These are phyloP conservation scores for Raphanus hybrid DNA, from an alignment of 441 rosid species.

Conservation along the genomic window DNA sequence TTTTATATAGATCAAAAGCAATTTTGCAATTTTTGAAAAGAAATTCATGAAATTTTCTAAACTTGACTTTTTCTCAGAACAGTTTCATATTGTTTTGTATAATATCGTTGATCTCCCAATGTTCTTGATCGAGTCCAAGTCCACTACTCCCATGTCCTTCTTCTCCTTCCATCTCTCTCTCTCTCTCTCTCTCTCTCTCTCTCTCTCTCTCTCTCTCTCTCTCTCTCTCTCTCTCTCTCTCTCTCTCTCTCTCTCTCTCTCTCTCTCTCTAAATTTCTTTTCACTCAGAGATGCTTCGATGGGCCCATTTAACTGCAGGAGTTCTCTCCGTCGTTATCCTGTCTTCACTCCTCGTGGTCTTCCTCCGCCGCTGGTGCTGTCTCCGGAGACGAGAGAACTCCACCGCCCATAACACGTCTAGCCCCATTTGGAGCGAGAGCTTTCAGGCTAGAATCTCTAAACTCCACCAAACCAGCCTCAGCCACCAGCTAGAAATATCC, in stretches of 20 bases:
- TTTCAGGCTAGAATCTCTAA: slow-evolving; percentile 55
- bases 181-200: not conserved
- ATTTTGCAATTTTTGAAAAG: not conserved
- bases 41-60: not conserved
- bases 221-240: not conserved
- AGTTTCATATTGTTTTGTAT: not conserved
- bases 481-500: slow-evolving; percentile 49
- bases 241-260: not conserved
- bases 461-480: slow-evolving; percentile 57
- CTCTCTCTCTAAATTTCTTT: slow-evolving; percentile 9
- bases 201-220: not conserved
- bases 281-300: slow-evolving; percentile 41
- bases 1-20: not conserved
- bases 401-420: slow-evolving; percentile 13
- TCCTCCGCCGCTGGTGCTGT: slow-evolving; percentile 58
- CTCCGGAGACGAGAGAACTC: slow-evolving; percentile 33
- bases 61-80: not conserved
- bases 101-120: no score
- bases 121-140: slow-evolving; percentile 61
- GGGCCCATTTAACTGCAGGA: slow-evolving; percentile 43
- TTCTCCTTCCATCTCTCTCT: slow-evolving; percentile 14
- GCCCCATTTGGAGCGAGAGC: slow-evolving; percentile 34
- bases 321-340: slow-evolving; percentile 39
- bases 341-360: slow-evolving; percentile 39
- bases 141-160: slow-evolving; percentile 41